Evolutionary conservation across 2,329 filamentous ascomycete genomes (phyloP).

Genomic region (Cercospora canescens): DNA sequence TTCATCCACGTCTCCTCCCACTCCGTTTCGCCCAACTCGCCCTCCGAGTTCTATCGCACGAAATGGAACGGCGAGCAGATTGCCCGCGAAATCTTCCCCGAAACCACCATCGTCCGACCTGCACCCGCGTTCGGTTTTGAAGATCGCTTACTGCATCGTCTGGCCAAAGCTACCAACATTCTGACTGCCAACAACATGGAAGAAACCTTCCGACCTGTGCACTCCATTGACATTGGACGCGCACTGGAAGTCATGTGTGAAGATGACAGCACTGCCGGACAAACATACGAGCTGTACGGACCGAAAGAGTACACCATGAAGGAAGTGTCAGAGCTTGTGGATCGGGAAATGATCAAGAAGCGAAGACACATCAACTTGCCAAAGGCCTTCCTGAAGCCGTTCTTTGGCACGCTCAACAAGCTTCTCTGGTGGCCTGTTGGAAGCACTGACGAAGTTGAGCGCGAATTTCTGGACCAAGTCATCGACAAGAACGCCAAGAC

Average conservation of each 20-base stretch:
- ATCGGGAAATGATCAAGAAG: constrained; percentile 88
- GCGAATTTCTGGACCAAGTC: constrained; percentile 88
- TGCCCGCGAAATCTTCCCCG: constrained; percentile 85
- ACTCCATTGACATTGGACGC: constrained; percentile 86
- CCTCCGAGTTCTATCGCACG: constrained; percentile 86
- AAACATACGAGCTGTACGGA: constrained; percentile 94
- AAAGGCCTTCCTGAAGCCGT: constrained; percentile 73
- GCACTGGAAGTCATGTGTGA: constrained; percentile 88
- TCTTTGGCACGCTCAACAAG: constrained; percentile 74
- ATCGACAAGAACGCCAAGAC: constrained; percentile 93
- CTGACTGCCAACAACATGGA: constrained; percentile 92
- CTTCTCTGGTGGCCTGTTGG: constrained; percentile 84
- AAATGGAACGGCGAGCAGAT: constrained; percentile 85
- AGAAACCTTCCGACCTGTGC: constrained; percentile 87
- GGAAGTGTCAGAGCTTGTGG: constrained; percentile 83
- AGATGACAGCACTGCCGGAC: constrained; percentile 83
- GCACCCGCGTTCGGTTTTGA: constrained; percentile 94
- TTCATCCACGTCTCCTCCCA: constrained; percentile 97
- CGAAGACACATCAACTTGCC: constrained; percentile 90
- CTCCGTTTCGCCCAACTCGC: constrained; percentile 78
- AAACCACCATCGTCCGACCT: constrained; percentile 94
- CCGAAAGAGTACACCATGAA: constrained; percentile 88
- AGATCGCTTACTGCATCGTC: constrained; percentile 83
- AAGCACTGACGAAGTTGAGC: constrained; percentile 82
- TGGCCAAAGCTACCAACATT: constrained; percentile 77